These are phyloP conservation scores for Monosporascus ibericus DNA, from an alignment of 2,329 filamentous ascomycete genomes.

Conservation along the genomic window DNA sequence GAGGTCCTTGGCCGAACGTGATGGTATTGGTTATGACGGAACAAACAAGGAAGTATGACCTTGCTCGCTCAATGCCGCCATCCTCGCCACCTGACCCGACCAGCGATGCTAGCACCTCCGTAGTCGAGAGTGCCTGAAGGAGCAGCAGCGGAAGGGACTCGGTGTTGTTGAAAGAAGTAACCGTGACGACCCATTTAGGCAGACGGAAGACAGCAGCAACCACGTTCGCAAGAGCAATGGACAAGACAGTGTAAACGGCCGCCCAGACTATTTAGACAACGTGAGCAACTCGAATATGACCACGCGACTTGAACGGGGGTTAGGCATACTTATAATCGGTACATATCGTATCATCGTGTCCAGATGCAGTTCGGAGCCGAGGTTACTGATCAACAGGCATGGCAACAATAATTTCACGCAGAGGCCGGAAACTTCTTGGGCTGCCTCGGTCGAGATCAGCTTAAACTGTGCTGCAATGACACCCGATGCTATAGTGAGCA, in stretches of 20 bases:
- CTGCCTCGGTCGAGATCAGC: constrained; percentile 15
- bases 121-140: constrained; percentile 38
- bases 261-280: constrained; percentile 17
- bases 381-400: constrained; percentile 21
- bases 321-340: constrained; percentile 15
- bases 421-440: constrained; percentile 20
- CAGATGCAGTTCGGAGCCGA: constrained; percentile 20
- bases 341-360: constrained; percentile 15
- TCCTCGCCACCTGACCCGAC: constrained; percentile 31
- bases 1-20: constrained; percentile 48
- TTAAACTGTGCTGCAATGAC: constrained; percentile 15
- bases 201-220: constrained; percentile 14
- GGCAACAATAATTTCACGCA: constrained; percentile 25
- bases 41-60: constrained; percentile 54
- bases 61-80: constrained; percentile 42
- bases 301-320: not conserved
- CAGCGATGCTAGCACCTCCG: constrained; percentile 41
- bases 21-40: constrained; percentile 49
- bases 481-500: constrained; percentile 22
- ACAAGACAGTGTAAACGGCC: constrained; percentile 17
- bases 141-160: constrained; percentile 24
- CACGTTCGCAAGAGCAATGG: constrained; percentile 15
- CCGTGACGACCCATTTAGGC: constrained; percentile 20
- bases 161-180: constrained; percentile 26
- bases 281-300: no score